Base-by-base conservation (phyloP, 202 grass and related monocot species). In the Carex sylvatica region DNA sequence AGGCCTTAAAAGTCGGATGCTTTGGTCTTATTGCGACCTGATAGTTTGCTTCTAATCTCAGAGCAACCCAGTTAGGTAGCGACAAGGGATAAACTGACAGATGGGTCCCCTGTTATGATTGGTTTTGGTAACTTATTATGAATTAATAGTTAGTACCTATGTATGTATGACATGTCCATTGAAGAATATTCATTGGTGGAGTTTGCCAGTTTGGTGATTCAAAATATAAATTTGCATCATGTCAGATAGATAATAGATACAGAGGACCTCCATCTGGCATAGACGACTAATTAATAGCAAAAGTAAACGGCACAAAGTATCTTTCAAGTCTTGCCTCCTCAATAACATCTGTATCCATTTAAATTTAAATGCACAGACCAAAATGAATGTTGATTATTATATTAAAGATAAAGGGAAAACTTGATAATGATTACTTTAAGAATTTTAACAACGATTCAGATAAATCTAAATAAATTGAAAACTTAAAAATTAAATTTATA, bases 121-220 rank as follows among this genome's bases (percentile, higher is more conserved):
- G 65, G 6, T 68, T 16, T 65, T 65, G 26, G 24, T 33, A 61
- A 61, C 20, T 23, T 61, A 61, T 61, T 61, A 47, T 61, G 61
- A 71, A 47, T 47, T 47, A 47, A 47, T 47, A 47, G 11, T 46
- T 46, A 46, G 42, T 46, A 46, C 9, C 42, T 10, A 46, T 46
- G 42, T 64, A 1, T 65, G 26, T 16, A 33, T 65, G 63, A 12
- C 12, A 47, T 47, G 44, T 47, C 9, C 44, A 65, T 65, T 15
- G 4, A 49, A 28, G 73, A 35, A 58, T 77, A 74, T 77, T 77
- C 52, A 76, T 55, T 35, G 72, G 40, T 75, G 71, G 47, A 52
- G 6, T 53, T 76, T 56, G 24, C 33, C n/a, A 52, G 14, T 53
- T 76, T 56, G 24, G 33, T 35, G 14, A 35, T 76, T 76, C 23